Evolutionary conservation across 257 asterid species (phyloP).

Genomic region (Solanum bulbocastanum): DNA sequence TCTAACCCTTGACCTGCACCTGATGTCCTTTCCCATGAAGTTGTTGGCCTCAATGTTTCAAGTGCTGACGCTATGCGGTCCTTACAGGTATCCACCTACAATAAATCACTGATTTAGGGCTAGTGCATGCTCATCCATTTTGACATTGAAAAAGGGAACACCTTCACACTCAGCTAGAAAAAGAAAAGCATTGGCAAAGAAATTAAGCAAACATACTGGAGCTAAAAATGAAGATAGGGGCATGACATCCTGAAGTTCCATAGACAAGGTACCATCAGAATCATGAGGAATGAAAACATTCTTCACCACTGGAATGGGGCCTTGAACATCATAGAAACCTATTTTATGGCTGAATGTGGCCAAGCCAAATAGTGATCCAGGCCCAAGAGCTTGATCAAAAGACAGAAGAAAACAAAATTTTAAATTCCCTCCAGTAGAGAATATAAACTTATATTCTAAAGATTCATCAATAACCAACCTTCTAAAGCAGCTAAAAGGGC

Average conservation of each 20-base stretch:
- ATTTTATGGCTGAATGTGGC: conserved; percentile 96
- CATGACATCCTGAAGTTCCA: conserved; percentile 96
- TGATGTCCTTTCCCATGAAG: conserved; percentile 88
- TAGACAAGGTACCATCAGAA: conserved; percentile 44
- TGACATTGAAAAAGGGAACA: not conserved
- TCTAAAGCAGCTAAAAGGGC: conserved; percentile 95
- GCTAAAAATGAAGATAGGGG: conserved; percentile 93
- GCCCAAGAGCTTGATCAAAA: conserved; percentile 66
- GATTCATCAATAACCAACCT: conserved; percentile 38
- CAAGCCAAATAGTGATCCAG: conserved; percentile 97
- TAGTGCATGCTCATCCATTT: not conserved
- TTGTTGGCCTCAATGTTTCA: conserved; percentile 82
- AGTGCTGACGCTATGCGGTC: conserved; percentile 81
- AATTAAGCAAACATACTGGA: conserved; percentile 49
- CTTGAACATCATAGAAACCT: conserved; percentile 95
- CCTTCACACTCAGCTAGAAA: not conserved
- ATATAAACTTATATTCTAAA: not conserved
- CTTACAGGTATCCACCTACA: conserved; percentile 89
- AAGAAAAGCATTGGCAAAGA: not conserved
- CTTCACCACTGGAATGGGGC: conserved; percentile 95
- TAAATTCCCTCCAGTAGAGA: not conserved
- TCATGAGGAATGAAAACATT: conserved; percentile 87
- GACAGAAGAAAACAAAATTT: conserved; percentile 9
- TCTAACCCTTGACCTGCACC: conserved; percentile 89
- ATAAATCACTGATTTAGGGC: conserved; percentile 10